Percentiles rank a stretch among this genome's conserved stretches.
These are phyloP conservation scores for Ogataea parapolymorpha DNA, from an alignment of 805 yeast species.

Conservation along the genomic window DNA sequence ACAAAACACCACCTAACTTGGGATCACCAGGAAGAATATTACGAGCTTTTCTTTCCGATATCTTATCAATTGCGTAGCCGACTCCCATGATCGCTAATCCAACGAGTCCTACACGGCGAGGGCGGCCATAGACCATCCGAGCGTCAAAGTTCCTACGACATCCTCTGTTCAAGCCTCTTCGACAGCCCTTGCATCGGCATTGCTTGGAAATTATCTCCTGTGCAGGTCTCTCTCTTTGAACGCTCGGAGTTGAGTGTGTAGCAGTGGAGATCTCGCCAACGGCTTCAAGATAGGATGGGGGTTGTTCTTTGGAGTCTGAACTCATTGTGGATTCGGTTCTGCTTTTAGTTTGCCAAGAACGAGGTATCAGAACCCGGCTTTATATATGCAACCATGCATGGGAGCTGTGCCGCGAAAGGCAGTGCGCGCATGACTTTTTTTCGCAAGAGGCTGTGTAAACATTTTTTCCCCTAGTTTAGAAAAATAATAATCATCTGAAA, in stretches of 20 bases:
- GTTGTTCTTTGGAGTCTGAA: background rate
- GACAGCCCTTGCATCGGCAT: too few species aligned
- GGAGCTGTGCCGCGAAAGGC: background rate
- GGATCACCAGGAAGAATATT: constrained; percentile 74
- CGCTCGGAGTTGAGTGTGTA: background rate
- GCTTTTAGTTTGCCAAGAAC: too few species aligned
- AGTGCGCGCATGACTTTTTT: background rate
- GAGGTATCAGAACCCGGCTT: too few species aligned
- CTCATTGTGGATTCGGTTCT: background rate
- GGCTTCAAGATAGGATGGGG: background rate
- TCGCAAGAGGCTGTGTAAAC: constrained; percentile 1
- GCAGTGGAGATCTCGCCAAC: background rate
- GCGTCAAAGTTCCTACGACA: too few species aligned
- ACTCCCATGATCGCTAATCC: background rate
- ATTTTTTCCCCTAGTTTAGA: background rate
- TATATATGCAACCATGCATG: too few species aligned
- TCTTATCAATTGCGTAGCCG: background rate
- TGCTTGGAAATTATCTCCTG: too few species aligned
- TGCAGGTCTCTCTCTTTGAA: too few species aligned
- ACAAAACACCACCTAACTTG: constrained; percentile 56
- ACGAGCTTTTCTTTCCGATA: constrained; percentile 36
- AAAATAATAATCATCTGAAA: background rate
- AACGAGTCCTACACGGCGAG: background rate
- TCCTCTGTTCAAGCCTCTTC: too few species aligned
- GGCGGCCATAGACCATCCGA: background rate